Evolutionary conservation across 495 filamentous ascomycete genomes (phyloP).

Genomic region (Neurospora discreta): DNA sequence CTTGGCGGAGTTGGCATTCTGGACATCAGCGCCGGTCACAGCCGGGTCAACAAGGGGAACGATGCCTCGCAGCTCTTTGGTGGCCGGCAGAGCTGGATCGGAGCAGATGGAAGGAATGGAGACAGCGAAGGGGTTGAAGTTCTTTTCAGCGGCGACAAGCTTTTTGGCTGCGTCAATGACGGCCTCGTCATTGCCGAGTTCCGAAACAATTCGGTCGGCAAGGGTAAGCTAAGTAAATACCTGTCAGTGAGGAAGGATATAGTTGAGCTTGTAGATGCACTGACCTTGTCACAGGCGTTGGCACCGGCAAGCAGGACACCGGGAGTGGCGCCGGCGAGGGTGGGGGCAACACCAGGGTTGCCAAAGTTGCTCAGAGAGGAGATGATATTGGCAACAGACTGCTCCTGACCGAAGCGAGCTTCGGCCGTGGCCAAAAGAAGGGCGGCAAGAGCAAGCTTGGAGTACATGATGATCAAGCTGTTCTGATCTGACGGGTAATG

Average conservation of each 20-base stretch:
- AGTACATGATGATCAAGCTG: slow-evolving; percentile 29
- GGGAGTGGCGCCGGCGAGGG: slow-evolving; percentile 41
- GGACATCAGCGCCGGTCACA: slow-evolving; percentile 37
- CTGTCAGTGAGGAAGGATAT: not conserved
- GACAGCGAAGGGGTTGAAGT: slow-evolving; percentile 52
- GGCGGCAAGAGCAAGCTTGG: slow-evolving; percentile 30
- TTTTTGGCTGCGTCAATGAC: slow-evolving; percentile 46
- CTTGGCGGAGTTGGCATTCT: slow-evolving; percentile 41
- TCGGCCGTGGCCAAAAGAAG: slow-evolving; percentile 36
- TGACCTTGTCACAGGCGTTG: slow-evolving; percentile 45
- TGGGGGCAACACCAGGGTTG: slow-evolving; percentile 39
- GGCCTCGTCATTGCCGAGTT: slow-evolving; percentile 38
- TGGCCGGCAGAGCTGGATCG: slow-evolving; percentile 45
- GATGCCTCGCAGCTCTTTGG: slow-evolving; percentile 46
- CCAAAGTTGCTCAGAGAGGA: slow-evolving; percentile 35
- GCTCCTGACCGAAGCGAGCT: slow-evolving; percentile 47
- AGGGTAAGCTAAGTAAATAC: slow-evolving; percentile 35
- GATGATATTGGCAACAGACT: slow-evolving; percentile 32
- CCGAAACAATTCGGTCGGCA: slow-evolving; percentile 46
- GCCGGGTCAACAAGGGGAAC: slow-evolving; percentile 49
- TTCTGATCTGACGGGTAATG: slow-evolving; percentile 11
- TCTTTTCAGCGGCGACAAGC: slow-evolving; percentile 54
- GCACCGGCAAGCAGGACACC: slow-evolving; percentile 44
- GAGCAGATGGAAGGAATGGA: slow-evolving; percentile 45
- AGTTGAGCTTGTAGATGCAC: not conserved